These are phyloP conservation scores for Mortierella sp. DNA, from an alignment of 371 early-diverging fungal species.

Conservation along the genomic window DNA sequence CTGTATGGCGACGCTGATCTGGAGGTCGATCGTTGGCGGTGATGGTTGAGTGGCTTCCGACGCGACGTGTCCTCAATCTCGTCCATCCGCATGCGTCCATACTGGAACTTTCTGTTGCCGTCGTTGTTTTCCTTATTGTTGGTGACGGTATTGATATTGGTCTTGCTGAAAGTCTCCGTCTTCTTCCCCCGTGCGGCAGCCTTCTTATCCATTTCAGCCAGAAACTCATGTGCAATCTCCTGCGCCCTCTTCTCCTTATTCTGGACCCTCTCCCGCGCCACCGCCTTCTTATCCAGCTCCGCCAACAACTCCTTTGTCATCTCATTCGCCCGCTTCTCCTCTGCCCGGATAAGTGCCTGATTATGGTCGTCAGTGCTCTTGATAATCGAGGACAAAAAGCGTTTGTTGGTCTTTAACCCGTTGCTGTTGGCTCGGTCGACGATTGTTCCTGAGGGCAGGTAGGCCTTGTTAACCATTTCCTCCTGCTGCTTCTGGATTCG, in stretches of 20 bases:
- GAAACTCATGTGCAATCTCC: constrained; percentile 32
- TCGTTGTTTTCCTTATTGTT: constrained; percentile 10
- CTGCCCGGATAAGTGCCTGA: constrained; percentile 69
- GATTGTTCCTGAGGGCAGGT: constrained; percentile 28
- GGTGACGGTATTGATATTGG: not conserved
- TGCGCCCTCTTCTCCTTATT: constrained; percentile 58
- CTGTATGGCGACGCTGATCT: constrained; percentile 5
- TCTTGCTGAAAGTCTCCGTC: not conserved
- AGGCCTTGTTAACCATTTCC: constrained; percentile 16
- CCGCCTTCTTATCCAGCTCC: constrained; percentile 30
- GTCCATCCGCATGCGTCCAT: constrained; percentile 32
- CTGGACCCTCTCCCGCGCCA: constrained; percentile 6
- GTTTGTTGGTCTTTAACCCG: constrained; percentile 73
- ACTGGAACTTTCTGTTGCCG: constrained; percentile 15
- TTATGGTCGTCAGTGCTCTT: constrained; percentile 81
- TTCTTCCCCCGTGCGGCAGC: constrained; percentile 28
- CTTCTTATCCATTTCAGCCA: constrained; percentile 34
- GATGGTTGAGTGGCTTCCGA: not conserved
- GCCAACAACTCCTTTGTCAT: constrained; percentile 42
- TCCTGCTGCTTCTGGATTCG: not conserved
- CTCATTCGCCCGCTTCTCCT: constrained; percentile 62
- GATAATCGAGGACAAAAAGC: constrained; percentile 79
- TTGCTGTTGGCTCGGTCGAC: constrained; percentile 54
- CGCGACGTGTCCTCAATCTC: constrained; percentile 8
- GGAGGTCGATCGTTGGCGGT: not conserved